Base-by-base conservation (phyloP, 345 rosid species). In the Melaleuca alternifolia region DNA sequence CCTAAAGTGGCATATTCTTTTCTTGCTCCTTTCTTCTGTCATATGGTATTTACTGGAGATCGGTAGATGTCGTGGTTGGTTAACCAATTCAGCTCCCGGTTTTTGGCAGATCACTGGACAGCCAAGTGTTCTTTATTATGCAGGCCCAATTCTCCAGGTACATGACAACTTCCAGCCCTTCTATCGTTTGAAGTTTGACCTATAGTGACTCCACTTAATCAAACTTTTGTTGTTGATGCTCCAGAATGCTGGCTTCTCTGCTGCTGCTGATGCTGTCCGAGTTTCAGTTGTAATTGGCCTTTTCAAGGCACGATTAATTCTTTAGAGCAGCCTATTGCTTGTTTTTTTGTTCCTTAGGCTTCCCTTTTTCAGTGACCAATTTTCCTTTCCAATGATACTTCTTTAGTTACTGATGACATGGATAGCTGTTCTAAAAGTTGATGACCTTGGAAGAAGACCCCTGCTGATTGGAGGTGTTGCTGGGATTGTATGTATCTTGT, bases 61-160 rank as follows among this genome's bases (percentile, higher is more conserved):
- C 1, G 4, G 48, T 71, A 37, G 37, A 71, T 10, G 81, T 20
- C 23, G 11, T 71, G 81, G 81, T 37, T 71, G 16, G 85, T 88
- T 28, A 50, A 83, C 10, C 13, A 37, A 61, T 52, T 59, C 33
- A 21, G 51, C 82, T 54, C 81, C 28, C 75, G 26, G 61, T 76
- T 75, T 84, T 56, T 92, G 87, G 88, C 94, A 97, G 99, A 95
- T 97, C 89, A 97, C 99, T 84, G 99, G 99, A 83, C 99, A 97
- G 89, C 99, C 99, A 20, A 97, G 99, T 91, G 99, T 96, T 84
- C 92, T 97, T 79, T 97, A 96, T 85, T 96, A 97, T 86, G 99
- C 99, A 24, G 98, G 98, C 86, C 89, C 99, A 50, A 97, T 97
- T 88, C 95, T 97, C 90, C 99, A 97, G 98, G 99, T 97, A 88